Evolutionary conservation across 2,329 filamentous ascomycete genomes (phyloP), one percentile per base, ranked within the genome.

Genomic region (Paracorniculantispora psalliotae): DNA sequence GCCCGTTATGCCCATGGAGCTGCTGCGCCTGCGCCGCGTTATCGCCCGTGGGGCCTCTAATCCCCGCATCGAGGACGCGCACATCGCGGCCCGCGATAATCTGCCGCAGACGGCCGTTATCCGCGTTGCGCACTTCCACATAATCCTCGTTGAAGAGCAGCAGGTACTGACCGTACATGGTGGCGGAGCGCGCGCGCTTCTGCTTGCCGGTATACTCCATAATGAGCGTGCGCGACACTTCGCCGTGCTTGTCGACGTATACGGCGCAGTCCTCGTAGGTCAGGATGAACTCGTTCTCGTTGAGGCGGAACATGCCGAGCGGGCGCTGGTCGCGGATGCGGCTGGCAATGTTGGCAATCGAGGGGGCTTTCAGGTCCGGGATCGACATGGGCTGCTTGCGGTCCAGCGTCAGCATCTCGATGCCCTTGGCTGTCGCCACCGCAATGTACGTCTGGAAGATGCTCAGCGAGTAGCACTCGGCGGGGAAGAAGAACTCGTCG

Each of bases 131-230:
- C 56, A 99, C 91, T 76, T 99, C 94, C 50, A 99, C 91, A 66
- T 97, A 99, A 72, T 97, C 93, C 23, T 90, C 88, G 71, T 97
- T 94, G 76, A 97, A 96, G 4, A 99, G 84, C 8, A 99, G 79
- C 4, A 99, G 83, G 71, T 96, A 97, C 60, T 92, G 89, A 1
- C 92, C 92, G 67, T 91, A 96, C 76, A 97, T 87, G 62, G 92
- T 94, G 2, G 92, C 92, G 13, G 86, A 85, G 62, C 88, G 87
- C 1, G 94, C 94, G 72, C 84, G 84, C 73, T 84, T 85, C 70
- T 84, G 82, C 68, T 89, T 93, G 65, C 94, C 94, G n/a, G 96
- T 94, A 72, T 97, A 99, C 71, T 97, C 92, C 92, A 99, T 96
- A 68, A 97, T 92, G 60, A 97, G 91, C 28, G 89, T 91, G 48